Evolutionary conservation across 768 basidiomycete genomes (phyloP).

Genomic region (Ramaria rubella): DNA sequence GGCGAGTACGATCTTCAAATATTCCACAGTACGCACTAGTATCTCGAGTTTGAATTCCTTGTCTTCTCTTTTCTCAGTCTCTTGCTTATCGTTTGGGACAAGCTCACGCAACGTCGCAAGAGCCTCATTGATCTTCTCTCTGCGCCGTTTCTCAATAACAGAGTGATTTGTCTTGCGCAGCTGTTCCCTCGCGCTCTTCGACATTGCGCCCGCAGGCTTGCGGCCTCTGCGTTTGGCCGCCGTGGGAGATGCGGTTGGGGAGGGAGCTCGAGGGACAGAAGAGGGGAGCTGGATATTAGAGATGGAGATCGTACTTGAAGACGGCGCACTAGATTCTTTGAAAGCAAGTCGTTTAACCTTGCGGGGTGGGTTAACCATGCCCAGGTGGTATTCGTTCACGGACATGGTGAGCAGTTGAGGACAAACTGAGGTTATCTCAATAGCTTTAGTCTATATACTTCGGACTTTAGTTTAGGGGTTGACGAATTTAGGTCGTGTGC

Average conservation of each 20-base stretch:
- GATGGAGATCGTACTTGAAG: background rate
- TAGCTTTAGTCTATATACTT: background rate
- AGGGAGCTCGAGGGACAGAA: background rate
- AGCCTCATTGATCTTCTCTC: conserved; percentile 95
- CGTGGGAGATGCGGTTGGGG: conserved; percentile 18
- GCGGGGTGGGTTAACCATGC: conserved; percentile 36
- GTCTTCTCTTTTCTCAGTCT: conserved; percentile 50
- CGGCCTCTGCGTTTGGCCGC: conserved; percentile 58
- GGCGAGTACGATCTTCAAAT: conserved; percentile 62
- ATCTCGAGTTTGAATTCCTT: conserved; percentile 94
- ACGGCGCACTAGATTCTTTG: background rate
- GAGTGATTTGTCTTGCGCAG: conserved; percentile 92
- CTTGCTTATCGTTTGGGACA: conserved; percentile 50
- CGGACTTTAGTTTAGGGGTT: background rate
- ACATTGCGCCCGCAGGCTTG: conserved; percentile 58
- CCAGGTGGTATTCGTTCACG: background rate
- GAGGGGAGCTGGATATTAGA: background rate
- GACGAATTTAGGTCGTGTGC: background rate
- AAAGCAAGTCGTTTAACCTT: conserved; percentile 33
- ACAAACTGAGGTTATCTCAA: background rate
- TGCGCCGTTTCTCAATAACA: conserved; percentile 86
- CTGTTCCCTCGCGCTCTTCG: conserved; percentile 73
- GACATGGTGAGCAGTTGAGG: too few relatives aligned
- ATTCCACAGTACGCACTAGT: conserved; percentile 73
- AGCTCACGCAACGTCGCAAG: conserved; percentile 69